Percentiles rank a stretch among this genome's conserved stretches.
phyloP scores from a whole-genome alignment of 164 flowering plant genomes.

The Chimonanthus praecox region DNA sequence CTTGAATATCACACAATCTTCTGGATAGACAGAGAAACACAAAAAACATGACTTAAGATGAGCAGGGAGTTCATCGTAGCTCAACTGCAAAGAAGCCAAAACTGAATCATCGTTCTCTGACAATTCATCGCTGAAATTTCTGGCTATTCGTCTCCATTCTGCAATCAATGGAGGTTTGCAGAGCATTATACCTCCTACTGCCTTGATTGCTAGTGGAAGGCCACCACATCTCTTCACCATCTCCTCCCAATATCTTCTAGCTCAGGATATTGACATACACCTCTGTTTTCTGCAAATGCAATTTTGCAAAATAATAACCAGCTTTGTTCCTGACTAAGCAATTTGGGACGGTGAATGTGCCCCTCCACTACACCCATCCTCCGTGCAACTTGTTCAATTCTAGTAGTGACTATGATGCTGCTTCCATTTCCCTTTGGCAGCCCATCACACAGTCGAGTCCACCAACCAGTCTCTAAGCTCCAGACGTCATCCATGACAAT shows the following conservation, averaged over 20 bases:
- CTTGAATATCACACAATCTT: constrained; percentile 38
- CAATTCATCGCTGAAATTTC: constrained; percentile 39
- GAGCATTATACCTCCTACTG: constrained; percentile 45
- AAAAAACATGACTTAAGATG: constrained; percentile 47
- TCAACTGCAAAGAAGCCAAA: constrained; percentile 37
- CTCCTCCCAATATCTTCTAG: constrained; percentile 34
- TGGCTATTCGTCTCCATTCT: constrained; percentile 40
- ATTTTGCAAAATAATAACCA: constrained; percentile 38
- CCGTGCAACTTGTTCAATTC: constrained; percentile 29
- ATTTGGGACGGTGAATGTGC: constrained; percentile 31
- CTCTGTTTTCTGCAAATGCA: constrained; percentile 34
- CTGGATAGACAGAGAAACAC: constrained; percentile 44
- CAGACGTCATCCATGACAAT: constrained; percentile 58
- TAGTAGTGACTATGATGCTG: constrained; percentile 40
- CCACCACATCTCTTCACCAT: constrained; percentile 49
- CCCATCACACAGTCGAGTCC: constrained; percentile 32
- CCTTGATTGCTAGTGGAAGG: constrained; percentile 52
- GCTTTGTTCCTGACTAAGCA: constrained; percentile 29
- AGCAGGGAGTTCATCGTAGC: constrained; percentile 52
- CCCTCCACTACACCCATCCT: constrained; percentile 33
- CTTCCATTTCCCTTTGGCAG: constrained; percentile 41
- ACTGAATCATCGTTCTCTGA: constrained; percentile 30
- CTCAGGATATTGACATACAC: constrained; percentile 23
- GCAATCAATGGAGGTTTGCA: constrained; percentile 21
- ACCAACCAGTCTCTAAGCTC: constrained; percentile 29